phyloP scores from a whole-genome alignment of 106 monocot species.

The Narthecium ossifragum region DNA sequence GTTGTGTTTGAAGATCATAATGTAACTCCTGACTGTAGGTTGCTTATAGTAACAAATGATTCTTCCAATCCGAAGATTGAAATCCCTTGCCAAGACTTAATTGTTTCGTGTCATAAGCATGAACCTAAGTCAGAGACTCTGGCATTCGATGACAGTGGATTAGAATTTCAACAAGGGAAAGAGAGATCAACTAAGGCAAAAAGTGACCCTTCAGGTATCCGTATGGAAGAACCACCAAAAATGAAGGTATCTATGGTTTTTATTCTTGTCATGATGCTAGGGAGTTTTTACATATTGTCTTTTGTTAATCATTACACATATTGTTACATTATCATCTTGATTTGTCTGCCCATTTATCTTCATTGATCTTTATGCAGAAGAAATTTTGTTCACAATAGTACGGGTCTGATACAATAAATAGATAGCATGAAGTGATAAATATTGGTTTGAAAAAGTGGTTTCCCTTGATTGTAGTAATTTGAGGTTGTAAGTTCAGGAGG shows the following conservation, averaged over 20 bases:
- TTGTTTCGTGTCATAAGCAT: slow-evolving; percentile 2
- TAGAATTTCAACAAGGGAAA: slow-evolving; percentile 11
- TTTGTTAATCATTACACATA: no score
- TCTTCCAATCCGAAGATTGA: slow-evolving; percentile 20
- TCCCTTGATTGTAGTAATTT: no score
- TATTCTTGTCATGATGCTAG: no score
- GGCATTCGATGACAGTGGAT: background rate
- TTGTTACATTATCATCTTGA: no score
- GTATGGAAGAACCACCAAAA: slow-evolving; percentile 16
- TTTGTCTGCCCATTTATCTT: no score
- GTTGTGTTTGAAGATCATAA: slow-evolving; percentile 6
- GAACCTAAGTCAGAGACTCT: background rate
- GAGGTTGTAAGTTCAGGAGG: no score
- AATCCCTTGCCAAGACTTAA: slow-evolving; percentile 23
- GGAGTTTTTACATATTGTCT: no score
- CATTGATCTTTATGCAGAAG: no score
- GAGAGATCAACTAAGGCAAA: slow-evolving; percentile 24
- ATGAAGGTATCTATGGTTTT: slow-evolving; percentile 28
- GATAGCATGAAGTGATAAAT: no score
- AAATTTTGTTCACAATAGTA: no score
- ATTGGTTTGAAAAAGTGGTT: no score
- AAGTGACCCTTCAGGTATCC: slow-evolving; percentile 23
- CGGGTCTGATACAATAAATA: no score
- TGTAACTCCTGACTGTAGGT: slow-evolving; percentile 11
- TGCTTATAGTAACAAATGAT: slow-evolving; percentile 27